Percentiles rank a stretch among this genome's conserved stretches.
Conservation (phyloP, 1,284 basidiomycete species). For the Neonothopanus nambi region DNA sequence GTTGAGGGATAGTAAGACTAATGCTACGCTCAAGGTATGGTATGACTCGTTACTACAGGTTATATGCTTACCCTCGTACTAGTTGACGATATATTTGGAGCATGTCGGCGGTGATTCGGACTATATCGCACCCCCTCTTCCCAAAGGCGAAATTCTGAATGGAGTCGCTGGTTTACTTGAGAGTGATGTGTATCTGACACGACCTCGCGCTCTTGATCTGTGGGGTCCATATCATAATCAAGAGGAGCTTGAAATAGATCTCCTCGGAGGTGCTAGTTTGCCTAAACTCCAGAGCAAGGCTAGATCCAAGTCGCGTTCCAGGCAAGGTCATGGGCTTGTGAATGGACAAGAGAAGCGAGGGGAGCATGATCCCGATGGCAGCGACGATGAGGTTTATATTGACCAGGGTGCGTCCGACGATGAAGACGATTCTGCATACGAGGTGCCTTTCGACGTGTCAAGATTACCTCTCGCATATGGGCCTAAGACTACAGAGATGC, state of each 20-base stretch:
- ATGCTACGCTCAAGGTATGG: slow-evolving; percentile 70
- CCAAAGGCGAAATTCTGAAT: slow-evolving; percentile 69
- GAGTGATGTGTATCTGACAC: slow-evolving; percentile 53
- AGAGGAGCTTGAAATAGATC: slow-evolving; percentile 34
- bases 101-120: slow-evolving; percentile 56
- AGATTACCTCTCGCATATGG: slow-evolving; percentile 53
- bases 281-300: slow-evolving; percentile 9
- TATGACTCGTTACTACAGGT: slow-evolving; percentile 1
- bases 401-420: slow-evolving; percentile 2
- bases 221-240: slow-evolving; percentile 43
- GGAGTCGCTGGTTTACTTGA: slow-evolving; percentile 63
- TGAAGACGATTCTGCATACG: slow-evolving; percentile 9
- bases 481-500: slow-evolving; percentile 60
- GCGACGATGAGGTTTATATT: neutral
- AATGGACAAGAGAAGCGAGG: neutral
- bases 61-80: slow-evolving; percentile 1
- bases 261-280: slow-evolving; percentile 26
- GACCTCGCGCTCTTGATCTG: slow-evolving; percentile 51
- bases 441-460: slow-evolving; percentile 43
- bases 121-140: slow-evolving; percentile 67
- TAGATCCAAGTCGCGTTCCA: neutral
- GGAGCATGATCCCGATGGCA: neutral
- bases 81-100: slow-evolving; percentile 65
- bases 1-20: slow-evolving; percentile 74
- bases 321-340: neutral